Conservation (phyloP, 192 early-diverging fungal genomes). For the Podila clonocystis region DNA sequence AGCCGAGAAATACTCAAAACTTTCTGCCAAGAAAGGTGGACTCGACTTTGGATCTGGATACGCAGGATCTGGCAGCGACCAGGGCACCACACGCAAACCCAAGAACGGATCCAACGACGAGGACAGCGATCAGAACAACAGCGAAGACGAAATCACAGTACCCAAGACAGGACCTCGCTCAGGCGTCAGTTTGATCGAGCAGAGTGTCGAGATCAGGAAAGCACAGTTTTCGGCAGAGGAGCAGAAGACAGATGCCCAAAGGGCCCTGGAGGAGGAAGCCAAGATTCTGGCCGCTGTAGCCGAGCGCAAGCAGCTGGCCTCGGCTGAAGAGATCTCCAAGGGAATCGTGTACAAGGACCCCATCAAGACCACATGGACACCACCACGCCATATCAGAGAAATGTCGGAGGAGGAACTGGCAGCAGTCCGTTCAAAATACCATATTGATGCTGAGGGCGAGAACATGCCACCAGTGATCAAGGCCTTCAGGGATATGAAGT, state of each 20-base stretch:
- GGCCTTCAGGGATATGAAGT: constrained; percentile 86
- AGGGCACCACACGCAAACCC: constrained; percentile 32
- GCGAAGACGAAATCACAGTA: constrained; percentile 52
- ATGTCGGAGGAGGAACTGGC: constrained; percentile 60
- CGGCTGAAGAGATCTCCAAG: constrained; percentile 87
- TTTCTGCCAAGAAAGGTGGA: constrained; percentile 37
- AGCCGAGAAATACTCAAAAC: constrained; percentile 62
- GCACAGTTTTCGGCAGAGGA: constrained; percentile 41
- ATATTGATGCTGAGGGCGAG: constrained; percentile 92
- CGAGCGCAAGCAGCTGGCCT: constrained; percentile 80
- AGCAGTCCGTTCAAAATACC: constrained; percentile 80
- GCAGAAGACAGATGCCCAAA: constrained; percentile 82
- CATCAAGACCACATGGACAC: constrained; percentile 87
- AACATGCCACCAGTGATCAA: constrained; percentile 86
- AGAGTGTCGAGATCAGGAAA: constrained; percentile 79
- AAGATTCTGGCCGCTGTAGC: constrained; percentile 86
- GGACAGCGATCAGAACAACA: constrained; percentile 50
- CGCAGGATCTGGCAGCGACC: constrained; percentile 6
- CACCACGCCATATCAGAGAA: constrained; percentile 76
- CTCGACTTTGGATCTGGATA: constrained; percentile 28
- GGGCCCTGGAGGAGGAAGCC: constrained; percentile 83
- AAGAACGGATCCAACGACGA: constrained; percentile 53
- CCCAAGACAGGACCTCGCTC: constrained; percentile 65
- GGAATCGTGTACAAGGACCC: constrained; percentile 89
- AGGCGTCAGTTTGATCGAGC: constrained; percentile 83